Percentiles rank a stretch among this genome's conserved stretches.
These are phyloP conservation scores for Exophiala sideris DNA, from an alignment of 2,329 filamentous ascomycete genomes.

Conservation along the genomic window DNA sequence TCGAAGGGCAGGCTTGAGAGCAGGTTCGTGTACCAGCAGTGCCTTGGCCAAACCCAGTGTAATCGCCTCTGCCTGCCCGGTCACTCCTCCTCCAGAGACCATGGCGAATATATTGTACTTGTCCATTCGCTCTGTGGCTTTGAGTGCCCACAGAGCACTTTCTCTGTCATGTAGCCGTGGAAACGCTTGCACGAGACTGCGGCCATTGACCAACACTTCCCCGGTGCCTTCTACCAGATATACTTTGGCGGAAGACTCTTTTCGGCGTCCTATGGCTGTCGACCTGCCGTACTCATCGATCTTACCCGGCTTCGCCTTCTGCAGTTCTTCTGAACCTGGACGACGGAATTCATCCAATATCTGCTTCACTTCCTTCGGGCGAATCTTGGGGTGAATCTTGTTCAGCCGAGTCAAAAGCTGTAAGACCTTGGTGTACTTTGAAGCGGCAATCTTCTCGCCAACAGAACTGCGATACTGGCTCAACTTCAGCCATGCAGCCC, in stretches of 20 bases:
- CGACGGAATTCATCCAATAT: conserved; percentile 70
- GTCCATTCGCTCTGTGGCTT: conserved; percentile 75
- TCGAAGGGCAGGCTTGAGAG: conserved; percentile 79
- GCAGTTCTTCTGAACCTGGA: conserved; percentile 67
- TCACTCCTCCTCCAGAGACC: conserved; percentile 81
- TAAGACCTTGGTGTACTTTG: conserved; percentile 76
- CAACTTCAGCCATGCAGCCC: conserved; percentile 76
- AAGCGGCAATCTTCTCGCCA: conserved; percentile 69
- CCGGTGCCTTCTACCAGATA: conserved; percentile 91
- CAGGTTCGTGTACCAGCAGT: conserved; percentile 85
- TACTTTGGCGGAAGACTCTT: conserved; percentile 79
- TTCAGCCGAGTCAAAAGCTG: conserved; percentile 75
- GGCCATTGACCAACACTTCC: conserved; percentile 85
- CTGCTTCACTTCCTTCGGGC: conserved; percentile 65
- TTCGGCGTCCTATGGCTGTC: conserved; percentile 77
- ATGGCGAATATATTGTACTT: conserved; percentile 96
- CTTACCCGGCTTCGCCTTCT: conserved; percentile 58
- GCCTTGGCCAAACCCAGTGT: conserved; percentile 87
- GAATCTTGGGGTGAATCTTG: conserved; percentile 74
- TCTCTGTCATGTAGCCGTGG: conserved; percentile 88
- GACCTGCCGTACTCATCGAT: conserved; percentile 77
- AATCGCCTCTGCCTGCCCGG: conserved; percentile 91
- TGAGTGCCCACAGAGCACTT: conserved; percentile 87
- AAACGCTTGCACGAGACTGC: conserved; percentile 76
- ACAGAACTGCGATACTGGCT: conserved; percentile 69